Evolutionary conservation across 768 basidiomycete genomes (phyloP), one percentile per base, ranked within the genome.

Genomic region (Erythrobasidium yunnanense): DNA sequence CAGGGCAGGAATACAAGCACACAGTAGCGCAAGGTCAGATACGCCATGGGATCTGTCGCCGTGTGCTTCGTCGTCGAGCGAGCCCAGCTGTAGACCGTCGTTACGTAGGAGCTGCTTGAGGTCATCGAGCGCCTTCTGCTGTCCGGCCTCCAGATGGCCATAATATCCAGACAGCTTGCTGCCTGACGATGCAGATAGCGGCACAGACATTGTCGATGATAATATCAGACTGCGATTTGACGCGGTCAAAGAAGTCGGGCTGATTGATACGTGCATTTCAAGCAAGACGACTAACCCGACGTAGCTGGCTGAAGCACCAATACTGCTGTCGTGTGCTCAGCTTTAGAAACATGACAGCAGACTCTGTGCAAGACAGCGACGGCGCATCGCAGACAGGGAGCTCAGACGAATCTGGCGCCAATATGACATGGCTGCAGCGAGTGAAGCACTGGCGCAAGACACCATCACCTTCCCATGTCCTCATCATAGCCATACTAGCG

Each of bases 21-120:
- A 18, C 46, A 55, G 13, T 23, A 60, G 46, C 17, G 23, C 34
- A 20, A 5, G 42, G 1, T 23, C 49, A 7, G 32, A 29, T 8
- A 53, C 33, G 29, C 30, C 6, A 15, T 33, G 22, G 29, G 23
- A 33, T 32, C 15, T 32, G 29, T 30, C 49, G 49, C 49, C 49
- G 22, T 51, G 49, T 7, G 49, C 49, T 25, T 5, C 35, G 38
- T 46, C 34, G 38, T 22, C 11, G 29, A 77, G 83, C 55, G 67
- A 87, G 85, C 86, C 73, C 20, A 90, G 75, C 1, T 85, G 86
- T 0, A 80, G 71, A 45, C 88, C 87, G 55, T 86, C 83, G 68
- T 79, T 76, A 2, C 68, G 70, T 17, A 88, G 78, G 47, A 76
- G 78, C 13, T 77, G 71, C 72, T 82, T 85, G 79, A 88, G 86